Conservation (phyloP, 768 basidiomycete species). For the Calocybe gangraenosa region DNA sequence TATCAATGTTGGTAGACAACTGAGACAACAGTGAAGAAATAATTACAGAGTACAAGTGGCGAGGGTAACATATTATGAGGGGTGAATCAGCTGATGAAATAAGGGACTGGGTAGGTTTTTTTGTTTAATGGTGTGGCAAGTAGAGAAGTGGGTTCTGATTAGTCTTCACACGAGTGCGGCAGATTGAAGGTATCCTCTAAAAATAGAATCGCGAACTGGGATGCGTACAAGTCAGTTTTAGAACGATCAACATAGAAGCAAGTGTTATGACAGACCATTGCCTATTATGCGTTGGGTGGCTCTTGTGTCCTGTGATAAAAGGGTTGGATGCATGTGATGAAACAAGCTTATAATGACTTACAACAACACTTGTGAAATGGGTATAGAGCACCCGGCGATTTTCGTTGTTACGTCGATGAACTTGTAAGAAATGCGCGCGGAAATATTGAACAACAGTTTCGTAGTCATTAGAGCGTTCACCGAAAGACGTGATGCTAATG, state of each 20-base stretch:
- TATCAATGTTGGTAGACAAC: too few species aligned
- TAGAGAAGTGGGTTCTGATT: too few species aligned
- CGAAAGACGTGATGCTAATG: constrained; percentile 73
- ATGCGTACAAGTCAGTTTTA: constrained; percentile 14
- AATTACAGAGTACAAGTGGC: too few species aligned
- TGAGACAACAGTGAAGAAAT: too few species aligned
- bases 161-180: constrained; percentile 56
- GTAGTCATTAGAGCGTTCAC: constrained; percentile 76
- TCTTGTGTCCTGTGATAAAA: constrained; percentile 60
- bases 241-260: not conserved
- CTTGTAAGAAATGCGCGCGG: constrained; percentile 82
- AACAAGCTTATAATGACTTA: constrained; percentile 26
- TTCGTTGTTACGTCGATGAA: constrained; percentile 75
- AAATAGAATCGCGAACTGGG: constrained; percentile 69
- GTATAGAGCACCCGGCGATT: constrained; percentile 78
- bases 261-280: constrained; percentile 51
- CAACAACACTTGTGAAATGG: constrained; percentile 79
- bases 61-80: too few species aligned
- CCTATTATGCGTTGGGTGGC: constrained; percentile 80
- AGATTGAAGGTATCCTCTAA: constrained; percentile 70
- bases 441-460: constrained; percentile 83
- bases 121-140: too few species aligned
- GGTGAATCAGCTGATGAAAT: too few species aligned
- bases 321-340: constrained; percentile 1
- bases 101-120: too few species aligned